These are phyloP conservation scores for Aspergillus egyptiacus DNA, from an alignment of 495 filamentous ascomycete species.

Conservation along the genomic window DNA sequence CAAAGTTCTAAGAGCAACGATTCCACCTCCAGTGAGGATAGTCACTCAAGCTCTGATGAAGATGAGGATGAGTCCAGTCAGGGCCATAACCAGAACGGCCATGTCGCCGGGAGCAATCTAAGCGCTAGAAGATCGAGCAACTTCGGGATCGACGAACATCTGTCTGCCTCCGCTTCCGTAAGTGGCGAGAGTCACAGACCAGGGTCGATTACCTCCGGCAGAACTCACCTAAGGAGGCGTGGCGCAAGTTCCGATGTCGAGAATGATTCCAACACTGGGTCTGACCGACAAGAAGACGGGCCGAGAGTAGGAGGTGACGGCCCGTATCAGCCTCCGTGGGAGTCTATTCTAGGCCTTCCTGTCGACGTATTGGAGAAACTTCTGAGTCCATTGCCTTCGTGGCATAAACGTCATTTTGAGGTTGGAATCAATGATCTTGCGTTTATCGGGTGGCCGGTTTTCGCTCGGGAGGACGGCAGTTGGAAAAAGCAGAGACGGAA, in stretches of 20 bases:
- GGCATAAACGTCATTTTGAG: conserved; percentile 83
- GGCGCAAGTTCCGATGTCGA: conserved; percentile 37
- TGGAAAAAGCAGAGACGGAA: conserved; percentile 73
- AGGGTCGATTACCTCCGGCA: conserved; percentile 38
- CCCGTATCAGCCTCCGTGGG: conserved; percentile 58
- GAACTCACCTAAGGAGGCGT: conserved; percentile 35
- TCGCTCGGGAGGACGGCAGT: conserved; percentile 74
- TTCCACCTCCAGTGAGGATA: conserved; percentile 43
- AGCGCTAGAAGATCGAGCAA: conserved; percentile 32
- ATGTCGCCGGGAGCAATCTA: conserved; percentile 20
- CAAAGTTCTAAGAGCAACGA: conserved; percentile 31
- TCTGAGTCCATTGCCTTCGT: conserved; percentile 70
- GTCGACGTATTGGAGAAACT: conserved; percentile 77
- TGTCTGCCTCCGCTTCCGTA: conserved; percentile 25
- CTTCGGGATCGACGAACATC: conserved; percentile 35
- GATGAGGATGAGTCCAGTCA: conserved; percentile 41
- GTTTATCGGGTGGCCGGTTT: conserved; percentile 83
- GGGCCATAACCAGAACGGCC: conserved; percentile 5
- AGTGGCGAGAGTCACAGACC: conserved; percentile 31
- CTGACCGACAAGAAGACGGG: conserved; percentile 50
- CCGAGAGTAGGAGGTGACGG: conserved; percentile 24
- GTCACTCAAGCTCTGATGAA: conserved; percentile 42
- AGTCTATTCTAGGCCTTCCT: conserved; percentile 68
- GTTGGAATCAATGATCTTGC: conserved; percentile 76
- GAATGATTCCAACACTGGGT: conserved; percentile 34